These are phyloP conservation scores for Globisporangium acanthophoron DNA, from an alignment of 352 stramenopile species.

Conservation along the genomic window DNA sequence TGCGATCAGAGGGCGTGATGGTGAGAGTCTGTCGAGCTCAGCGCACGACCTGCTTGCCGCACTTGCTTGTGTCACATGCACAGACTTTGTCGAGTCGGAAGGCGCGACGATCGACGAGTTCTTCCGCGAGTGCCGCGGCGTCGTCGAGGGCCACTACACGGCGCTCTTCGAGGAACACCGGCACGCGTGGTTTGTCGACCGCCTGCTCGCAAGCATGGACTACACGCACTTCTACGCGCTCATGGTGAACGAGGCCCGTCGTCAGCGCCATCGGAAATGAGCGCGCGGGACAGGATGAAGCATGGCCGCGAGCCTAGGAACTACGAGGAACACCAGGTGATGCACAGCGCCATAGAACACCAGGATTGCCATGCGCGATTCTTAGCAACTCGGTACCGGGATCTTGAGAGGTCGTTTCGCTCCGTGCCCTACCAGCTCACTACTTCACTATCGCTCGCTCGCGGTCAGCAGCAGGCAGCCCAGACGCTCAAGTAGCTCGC, in stretches of 20 bases:
- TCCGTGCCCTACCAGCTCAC: too few species aligned
- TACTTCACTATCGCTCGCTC: too few species aligned
- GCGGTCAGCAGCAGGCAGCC: too few species aligned
- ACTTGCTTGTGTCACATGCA: background rate
- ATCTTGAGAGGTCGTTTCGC: too few species aligned
- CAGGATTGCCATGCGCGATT: too few species aligned
- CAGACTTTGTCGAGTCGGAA: constrained; percentile 67
- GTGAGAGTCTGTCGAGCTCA: too few species aligned
- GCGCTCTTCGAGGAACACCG: constrained; percentile 56
- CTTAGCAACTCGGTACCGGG: too few species aligned
- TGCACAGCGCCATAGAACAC: too few species aligned
- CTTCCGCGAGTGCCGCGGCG: constrained; percentile 63
- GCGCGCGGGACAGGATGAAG: background rate
- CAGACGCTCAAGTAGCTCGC: too few species aligned
- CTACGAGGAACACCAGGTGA: constrained; percentile 14
- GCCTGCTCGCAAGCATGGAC: constrained; percentile 72
- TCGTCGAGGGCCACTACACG: constrained; percentile 56
- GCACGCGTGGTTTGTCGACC: constrained; percentile 72
- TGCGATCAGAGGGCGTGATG: background rate
- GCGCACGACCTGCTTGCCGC: too few species aligned
- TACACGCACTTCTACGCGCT: constrained; percentile 77
- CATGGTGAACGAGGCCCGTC: constrained; percentile 70
- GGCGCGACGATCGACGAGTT: constrained; percentile 58
- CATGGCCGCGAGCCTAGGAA: background rate
- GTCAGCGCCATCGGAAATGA: constrained; percentile 22